These are phyloP conservation scores for Candida taoyuanica DNA, from an alignment of 805 yeast species.

Conservation along the genomic window DNA sequence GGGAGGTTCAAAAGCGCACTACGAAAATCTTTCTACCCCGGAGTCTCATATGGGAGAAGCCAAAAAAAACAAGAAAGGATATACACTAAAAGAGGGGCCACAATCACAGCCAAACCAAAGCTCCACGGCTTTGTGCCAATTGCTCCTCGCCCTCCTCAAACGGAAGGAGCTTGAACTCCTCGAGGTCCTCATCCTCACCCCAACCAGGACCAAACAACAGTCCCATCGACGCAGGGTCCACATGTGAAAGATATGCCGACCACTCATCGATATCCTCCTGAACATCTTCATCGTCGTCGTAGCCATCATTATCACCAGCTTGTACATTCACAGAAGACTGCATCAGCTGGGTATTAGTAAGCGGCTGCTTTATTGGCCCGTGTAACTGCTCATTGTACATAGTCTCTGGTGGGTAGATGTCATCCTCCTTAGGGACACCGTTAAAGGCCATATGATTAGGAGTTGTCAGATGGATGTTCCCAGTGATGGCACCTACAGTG, in stretches of 20 bases:
- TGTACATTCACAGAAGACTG: background rate
- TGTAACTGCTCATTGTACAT: conserved; percentile 9
- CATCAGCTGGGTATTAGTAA: too few relatives aligned
- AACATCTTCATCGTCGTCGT: background rate
- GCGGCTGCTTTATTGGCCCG: conserved; percentile 1
- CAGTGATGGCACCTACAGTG: conserved; percentile 40
- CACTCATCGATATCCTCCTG: conserved; percentile 11
- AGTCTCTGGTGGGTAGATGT: conserved; percentile 14
- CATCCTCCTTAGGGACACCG: conserved; percentile 31
- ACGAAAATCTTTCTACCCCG: too few relatives aligned
- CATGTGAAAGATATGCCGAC: conserved; percentile 7
- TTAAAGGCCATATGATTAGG: conserved; percentile 54
- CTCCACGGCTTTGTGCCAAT: background rate
- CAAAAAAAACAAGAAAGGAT: background rate
- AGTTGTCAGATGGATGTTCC: conserved; percentile 47
- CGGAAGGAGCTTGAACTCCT: background rate
- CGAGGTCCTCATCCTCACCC: conserved; percentile 1
- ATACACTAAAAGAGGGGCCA: too few relatives aligned
- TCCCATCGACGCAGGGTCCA: conserved; percentile 2
- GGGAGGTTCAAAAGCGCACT: too few relatives aligned
- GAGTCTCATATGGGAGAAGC: too few relatives aligned
- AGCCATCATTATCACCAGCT: background rate
- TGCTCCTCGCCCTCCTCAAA: background rate
- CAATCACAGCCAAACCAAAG: background rate
- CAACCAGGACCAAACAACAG: conserved; percentile 3